Percentiles rank a stretch among this genome's conserved stretches.
phyloP scores from a whole-genome alignment of 2,329 filamentous ascomycete species.

The Cladosporium sp. region DNA sequence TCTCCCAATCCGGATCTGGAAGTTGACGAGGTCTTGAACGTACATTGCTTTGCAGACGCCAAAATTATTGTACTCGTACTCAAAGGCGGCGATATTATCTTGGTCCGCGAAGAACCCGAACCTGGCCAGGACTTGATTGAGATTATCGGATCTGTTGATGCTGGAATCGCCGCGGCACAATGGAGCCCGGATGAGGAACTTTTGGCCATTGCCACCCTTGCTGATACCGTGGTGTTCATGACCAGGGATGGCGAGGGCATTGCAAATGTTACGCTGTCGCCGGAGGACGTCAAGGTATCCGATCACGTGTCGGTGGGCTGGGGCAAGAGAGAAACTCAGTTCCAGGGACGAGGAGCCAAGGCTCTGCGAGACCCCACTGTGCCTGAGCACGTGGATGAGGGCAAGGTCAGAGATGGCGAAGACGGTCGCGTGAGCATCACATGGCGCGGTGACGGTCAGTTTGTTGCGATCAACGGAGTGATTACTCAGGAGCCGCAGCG shows the following conservation, averaged over 20 bases:
- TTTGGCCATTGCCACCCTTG: constrained; percentile 74
- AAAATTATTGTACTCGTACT: constrained; percentile 75
- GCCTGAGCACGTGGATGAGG: constrained; percentile 85
- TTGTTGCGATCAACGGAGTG: constrained; percentile 79
- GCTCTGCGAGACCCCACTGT: constrained; percentile 90
- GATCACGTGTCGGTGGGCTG: constrained; percentile 90
- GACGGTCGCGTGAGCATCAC: constrained; percentile 68
- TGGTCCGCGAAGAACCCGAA: constrained; percentile 68
- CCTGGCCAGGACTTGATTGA: constrained; percentile 75
- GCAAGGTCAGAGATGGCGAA: constrained; percentile 68
- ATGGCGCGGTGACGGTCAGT: constrained; percentile 93
- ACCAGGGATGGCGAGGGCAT: constrained; percentile 84
- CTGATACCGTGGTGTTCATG: constrained; percentile 82
- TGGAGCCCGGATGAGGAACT: constrained; percentile 97
- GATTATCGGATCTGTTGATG: constrained; percentile 90
- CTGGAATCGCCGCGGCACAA: constrained; percentile 78
- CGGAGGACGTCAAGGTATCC: constrained; percentile 77
- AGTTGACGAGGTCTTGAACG: constrained; percentile 68
- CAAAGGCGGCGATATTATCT: constrained; percentile 83
- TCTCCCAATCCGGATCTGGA: constrained; percentile 70
- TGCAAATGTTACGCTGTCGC: constrained; percentile 64
- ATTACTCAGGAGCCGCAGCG: constrained; percentile 63
- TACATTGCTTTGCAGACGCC: constrained; percentile 83
- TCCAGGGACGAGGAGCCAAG: constrained; percentile 70
- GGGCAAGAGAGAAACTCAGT: constrained; percentile 98